Evolutionary conservation across 1,139 yeast species (phyloP), one percentile per base, ranked within the genome.

Genomic region (Taphrina pruni): DNA sequence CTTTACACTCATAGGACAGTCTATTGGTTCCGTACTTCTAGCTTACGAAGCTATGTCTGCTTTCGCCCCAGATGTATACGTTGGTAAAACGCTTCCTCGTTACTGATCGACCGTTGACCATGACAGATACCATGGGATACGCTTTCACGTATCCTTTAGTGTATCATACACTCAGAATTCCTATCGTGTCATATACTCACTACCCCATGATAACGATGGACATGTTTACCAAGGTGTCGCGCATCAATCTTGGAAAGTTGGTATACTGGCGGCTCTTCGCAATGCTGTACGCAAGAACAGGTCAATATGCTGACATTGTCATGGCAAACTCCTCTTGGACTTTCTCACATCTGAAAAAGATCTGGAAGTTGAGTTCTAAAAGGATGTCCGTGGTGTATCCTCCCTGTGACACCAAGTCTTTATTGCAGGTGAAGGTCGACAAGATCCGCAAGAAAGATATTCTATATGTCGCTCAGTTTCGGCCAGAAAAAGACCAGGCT

Each of bases 271-370:
- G 83, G 41, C 7, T 78, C 0, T 79, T 82, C 61, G 76, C 87
- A n/a, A 73, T 75, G 54, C 71, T 77, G n/a, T 93, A 92, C 78
- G 82, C 84, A 11, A 81, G 83, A 71, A 85, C 87, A 69, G 97
- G 97, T 0, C 79, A 85, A 0, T 86, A 83, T 76, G 88, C 89
- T 38, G 85, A 86, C 71, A 78, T 89, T 55, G 87, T 88, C 0
- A 82, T 88, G 72, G 86, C 94, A 52, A 95, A 95, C 77, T 94
- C 97, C 0, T 84, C 97, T 0, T 95, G 99, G 99, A 94, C 99
- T 0, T 82, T 80, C 71, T 84, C 87, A 73, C 97, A 94, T 77
- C 86, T 95, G 71, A 75, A 78, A 70, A 75, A 74, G 35, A 68
- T 72, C 50, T 70, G 76, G 73, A 60, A 71, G 26, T 55, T 75